phyloP scores from a whole-genome alignment of 495 filamentous ascomycete genomes.

The Daldinia bambusicola region DNA sequence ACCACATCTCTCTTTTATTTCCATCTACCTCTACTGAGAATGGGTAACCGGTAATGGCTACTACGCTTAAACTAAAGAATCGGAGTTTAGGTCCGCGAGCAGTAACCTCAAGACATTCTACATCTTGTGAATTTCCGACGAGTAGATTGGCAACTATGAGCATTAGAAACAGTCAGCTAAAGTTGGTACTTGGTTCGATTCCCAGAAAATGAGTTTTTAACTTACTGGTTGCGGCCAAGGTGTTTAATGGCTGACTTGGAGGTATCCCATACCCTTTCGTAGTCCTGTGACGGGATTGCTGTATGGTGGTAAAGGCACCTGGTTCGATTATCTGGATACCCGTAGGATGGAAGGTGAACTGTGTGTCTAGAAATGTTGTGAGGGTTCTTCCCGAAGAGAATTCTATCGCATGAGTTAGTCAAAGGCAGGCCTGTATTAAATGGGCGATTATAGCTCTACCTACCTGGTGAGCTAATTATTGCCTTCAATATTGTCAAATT shows the following conservation, averaged over 20 bases:
- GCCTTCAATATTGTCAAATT: constrained; percentile 66
- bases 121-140: constrained; percentile 63
- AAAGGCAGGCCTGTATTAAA: not conserved
- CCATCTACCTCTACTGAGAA: constrained; percentile 62
- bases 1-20: constrained; percentile 58
- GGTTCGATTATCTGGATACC: constrained; percentile 67
- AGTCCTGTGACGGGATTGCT: constrained; percentile 68
- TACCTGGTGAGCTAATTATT: constrained; percentile 53
- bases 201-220: not conserved
- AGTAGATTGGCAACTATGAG: constrained; percentile 66
- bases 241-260: constrained; percentile 66
- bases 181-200: not conserved
- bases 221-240: constrained; percentile 51
- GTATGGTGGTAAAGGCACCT: constrained; percentile 67
- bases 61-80: constrained; percentile 60
- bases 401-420: constrained; percentile 14
- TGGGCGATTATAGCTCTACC: not conserved
- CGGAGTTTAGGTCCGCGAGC: constrained; percentile 66
- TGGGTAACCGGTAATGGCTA: constrained; percentile 65
- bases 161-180: not conserved
- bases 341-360: constrained; percentile 60
- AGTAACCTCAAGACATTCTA: constrained; percentile 68
- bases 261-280: constrained; percentile 62
- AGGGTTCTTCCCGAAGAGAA: constrained; percentile 30
- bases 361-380: constrained; percentile 35